Base-by-base conservation (phyloP, 1,284 basidiomycete genomes). In the Pseudozyma tsukubaensis region DNA sequence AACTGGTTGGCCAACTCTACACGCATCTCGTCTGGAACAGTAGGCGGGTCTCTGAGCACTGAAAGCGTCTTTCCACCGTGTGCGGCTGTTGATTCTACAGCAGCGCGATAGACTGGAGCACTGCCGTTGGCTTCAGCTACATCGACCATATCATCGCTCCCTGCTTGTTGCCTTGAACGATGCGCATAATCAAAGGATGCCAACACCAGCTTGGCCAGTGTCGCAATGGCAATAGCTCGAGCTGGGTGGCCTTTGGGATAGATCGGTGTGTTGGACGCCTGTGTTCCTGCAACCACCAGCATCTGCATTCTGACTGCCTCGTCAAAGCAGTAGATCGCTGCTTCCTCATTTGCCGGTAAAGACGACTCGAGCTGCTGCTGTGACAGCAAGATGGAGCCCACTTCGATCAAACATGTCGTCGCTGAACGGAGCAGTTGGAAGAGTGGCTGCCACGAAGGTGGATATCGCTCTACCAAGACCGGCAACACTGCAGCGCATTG, bases 131-230 rank as follows among this genome's bases (percentile, higher is more conserved):
- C 37, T 40, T 51, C 48, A 59, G 44, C 44, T 24, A 44, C 34
- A 14, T 40, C 21, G 6, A 3, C n/a, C 37, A 19, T 29, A 1
- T 4, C 40, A 1, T 36, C 44, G 19, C n/a, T 24, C 6, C 37
- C 36, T 37, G 35, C 59, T 14, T 50, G 59, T 29, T 51, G 40
- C n/a, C 50, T 49, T 10, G 45, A 40, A 45, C 58, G 59, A 1
- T 58, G 58, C 9, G 58, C 49, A 19, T 69, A 48, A 32, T 68
- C 16, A 80, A 92, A 91, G 77, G 93, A 92, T 0, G 92, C 90
- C 0, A 89, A 88, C 7, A 94, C 87, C 3, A 94, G 85, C 83
- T 94, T 94, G 0, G 92, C 93, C 16, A 93, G 86, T 80, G 94
- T 93, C 1, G 91, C 90, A 7, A 92, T 86, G 5, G 91, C 89